phyloP scores from a whole-genome alignment of 352 stramenopile genomes.

The Phytopythium sindhum region DNA sequence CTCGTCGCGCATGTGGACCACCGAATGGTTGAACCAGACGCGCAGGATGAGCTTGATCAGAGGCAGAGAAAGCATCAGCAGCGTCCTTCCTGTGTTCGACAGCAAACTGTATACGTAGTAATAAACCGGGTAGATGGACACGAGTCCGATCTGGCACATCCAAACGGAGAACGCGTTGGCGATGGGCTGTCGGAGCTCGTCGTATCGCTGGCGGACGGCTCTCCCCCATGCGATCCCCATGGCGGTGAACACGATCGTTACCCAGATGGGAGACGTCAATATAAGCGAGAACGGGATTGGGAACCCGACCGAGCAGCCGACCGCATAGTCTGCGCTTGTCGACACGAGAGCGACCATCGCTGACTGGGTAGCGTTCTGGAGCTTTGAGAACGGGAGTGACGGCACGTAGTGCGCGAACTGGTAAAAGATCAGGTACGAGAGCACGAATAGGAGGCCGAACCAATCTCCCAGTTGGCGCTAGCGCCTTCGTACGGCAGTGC shows the following conservation, averaged over 20 bases:
- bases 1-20: conserved; percentile 17
- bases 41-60: conserved; percentile 31
- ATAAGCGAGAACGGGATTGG: conserved; percentile 21
- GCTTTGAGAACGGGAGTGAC: conserved; percentile 10
- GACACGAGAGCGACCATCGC: conserved; percentile 2
- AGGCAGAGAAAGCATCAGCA: conserved; percentile 16
- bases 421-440: conserved; percentile 14
- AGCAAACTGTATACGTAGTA: conserved; percentile 18
- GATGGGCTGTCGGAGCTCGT: conserved; percentile 1
- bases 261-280: conserved; percentile 7
- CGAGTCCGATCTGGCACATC: conserved; percentile 15
- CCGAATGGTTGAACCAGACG: conserved; percentile 18
- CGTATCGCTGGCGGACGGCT: conserved; percentile 8
- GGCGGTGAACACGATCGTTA: conserved; percentile 10
- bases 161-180: conserved; percentile 16
- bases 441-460: conserved; percentile 10
- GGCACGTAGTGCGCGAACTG: conserved; percentile 20
- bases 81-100: conserved; percentile 4
- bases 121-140: conserved; percentile 13
- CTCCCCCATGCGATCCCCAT: conserved; percentile 13
- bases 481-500: conserved; percentile 9
- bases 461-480: conserved; percentile 14
- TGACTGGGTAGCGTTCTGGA: conserved; percentile 7
- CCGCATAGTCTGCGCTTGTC: conserved; percentile 1
- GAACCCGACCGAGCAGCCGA: conserved; percentile 10